A percentile compares a stretch with the other conserved stretches of the same genome.
Evolutionary conservation across 2,329 filamentous ascomycete species (phyloP).

Genomic region (Claviceps africana): DNA sequence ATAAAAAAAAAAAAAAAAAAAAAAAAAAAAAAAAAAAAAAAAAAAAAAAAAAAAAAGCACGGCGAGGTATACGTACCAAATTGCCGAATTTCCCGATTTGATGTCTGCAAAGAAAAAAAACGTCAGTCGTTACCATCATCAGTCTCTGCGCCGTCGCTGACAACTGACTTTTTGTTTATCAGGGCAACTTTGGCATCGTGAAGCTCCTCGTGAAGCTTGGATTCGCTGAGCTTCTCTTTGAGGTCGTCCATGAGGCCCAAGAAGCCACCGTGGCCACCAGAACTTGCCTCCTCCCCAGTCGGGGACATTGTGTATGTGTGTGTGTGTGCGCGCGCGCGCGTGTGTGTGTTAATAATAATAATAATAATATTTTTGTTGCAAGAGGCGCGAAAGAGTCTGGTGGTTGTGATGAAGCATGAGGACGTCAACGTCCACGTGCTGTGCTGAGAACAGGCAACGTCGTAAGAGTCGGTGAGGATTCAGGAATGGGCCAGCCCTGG

Average conservation of each 20-base stretch:
- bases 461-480: background rate
- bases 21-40: background rate
- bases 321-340: background rate
- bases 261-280: slow-evolving; percentile 12
- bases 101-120: slow-evolving; percentile 17
- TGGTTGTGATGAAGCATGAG: background rate
- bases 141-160: background rate
- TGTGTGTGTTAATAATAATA: no score
- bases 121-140: background rate
- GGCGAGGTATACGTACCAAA: slow-evolving; percentile 28
- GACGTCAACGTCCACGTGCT: background rate
- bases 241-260: slow-evolving; percentile 30
- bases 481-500: no score
- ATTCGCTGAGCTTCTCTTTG: slow-evolving; percentile 41
- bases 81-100: slow-evolving; percentile 51
- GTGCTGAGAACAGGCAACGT: background rate
- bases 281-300: background rate
- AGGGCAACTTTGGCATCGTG: slow-evolving; percentile 43
- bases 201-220: slow-evolving; percentile 40
- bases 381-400: no score
- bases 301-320: background rate
- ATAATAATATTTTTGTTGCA: no score
- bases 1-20: no score
- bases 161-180: slow-evolving; percentile 42
- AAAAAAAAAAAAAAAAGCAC: background rate